Evolutionary conservation across 371 early-diverging fungal genomes (phyloP).

Genomic region (Mycotypha africana): DNA sequence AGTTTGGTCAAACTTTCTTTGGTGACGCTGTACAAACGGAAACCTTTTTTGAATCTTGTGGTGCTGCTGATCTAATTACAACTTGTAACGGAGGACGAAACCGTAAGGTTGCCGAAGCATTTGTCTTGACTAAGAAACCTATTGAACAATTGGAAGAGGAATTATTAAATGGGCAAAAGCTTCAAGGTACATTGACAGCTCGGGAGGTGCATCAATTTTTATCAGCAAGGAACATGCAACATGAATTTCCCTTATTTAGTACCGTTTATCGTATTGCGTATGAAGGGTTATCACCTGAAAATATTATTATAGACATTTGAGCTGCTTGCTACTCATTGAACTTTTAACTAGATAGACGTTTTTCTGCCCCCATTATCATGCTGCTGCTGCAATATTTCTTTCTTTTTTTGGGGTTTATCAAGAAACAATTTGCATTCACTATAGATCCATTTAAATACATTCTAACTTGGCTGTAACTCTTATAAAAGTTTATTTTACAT

Average conservation of each 20-base stretch:
- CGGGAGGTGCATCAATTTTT: slow-evolving; percentile 86
- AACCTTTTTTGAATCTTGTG: slow-evolving; percentile 98
- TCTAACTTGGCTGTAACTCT: no score
- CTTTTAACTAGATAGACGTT: no score
- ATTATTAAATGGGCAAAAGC: slow-evolving; percentile 94
- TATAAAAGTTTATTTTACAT: no score
- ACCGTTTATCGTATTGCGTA: slow-evolving; percentile 89
- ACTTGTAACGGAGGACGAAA: slow-evolving; percentile 98
- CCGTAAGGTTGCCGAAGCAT: slow-evolving; percentile 89
- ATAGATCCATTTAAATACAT: no score
- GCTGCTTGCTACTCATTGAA: no score
- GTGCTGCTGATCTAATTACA: slow-evolving; percentile 92
- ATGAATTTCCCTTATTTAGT: slow-evolving; percentile 86
- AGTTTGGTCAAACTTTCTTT: slow-evolving; percentile 83
- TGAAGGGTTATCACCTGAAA: slow-evolving; percentile 44
- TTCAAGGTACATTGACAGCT: slow-evolving; percentile 95
- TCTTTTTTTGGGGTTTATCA: no score
- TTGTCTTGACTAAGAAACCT: slow-evolving; percentile 82
- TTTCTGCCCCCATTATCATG: no score
- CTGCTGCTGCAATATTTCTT: no score
- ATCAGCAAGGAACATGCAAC: slow-evolving; percentile 48
- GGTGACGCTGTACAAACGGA: slow-evolving; percentile 65
- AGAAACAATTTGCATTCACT: no score
- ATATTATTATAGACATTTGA: slow-evolving; percentile 25
- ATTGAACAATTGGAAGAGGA: slow-evolving; percentile 88